Evolutionary conservation across 176 grass and related monocot species (phyloP).

Genomic region (Poa pratensis): DNA sequence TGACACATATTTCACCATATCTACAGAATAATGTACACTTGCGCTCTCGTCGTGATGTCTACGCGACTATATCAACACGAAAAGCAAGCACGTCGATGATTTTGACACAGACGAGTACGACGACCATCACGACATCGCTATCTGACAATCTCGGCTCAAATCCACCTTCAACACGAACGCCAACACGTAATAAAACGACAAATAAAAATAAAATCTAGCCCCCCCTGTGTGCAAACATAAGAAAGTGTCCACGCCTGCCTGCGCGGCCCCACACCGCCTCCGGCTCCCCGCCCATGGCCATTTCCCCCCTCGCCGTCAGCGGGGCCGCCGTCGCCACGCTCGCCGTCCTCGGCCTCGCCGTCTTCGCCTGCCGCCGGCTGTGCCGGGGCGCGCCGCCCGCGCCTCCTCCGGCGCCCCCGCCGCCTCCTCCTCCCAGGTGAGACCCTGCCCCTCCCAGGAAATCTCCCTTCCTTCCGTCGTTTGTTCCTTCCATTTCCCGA

Average conservation of each 20-base stretch:
- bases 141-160: background rate
- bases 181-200: background rate
- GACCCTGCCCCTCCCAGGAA: background rate
- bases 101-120: background rate
- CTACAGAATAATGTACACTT: background rate
- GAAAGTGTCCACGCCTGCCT: background rate
- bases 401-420: background rate
- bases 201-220: background rate
- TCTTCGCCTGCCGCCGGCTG: slow-evolving; percentile 44
- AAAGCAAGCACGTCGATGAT: background rate
- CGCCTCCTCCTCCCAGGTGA: slow-evolving; percentile 24
- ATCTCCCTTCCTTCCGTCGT: background rate
- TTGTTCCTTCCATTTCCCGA: background rate
- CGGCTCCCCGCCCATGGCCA: slow-evolving; percentile 14
- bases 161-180: background rate
- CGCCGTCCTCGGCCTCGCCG: slow-evolving; percentile 48
- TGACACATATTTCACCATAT: background rate
- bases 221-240: background rate
- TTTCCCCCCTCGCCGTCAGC: slow-evolving; percentile 34
- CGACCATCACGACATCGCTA: background rate
- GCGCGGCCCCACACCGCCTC: slow-evolving; percentile 16
- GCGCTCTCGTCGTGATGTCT: background rate
- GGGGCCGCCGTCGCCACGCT: slow-evolving; percentile 36
- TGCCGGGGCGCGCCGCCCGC: background rate
- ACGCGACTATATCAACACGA: background rate